Evolutionary conservation across 2,329 filamentous ascomycete genomes (phyloP).

Genomic region (Elsinoe australis): DNA sequence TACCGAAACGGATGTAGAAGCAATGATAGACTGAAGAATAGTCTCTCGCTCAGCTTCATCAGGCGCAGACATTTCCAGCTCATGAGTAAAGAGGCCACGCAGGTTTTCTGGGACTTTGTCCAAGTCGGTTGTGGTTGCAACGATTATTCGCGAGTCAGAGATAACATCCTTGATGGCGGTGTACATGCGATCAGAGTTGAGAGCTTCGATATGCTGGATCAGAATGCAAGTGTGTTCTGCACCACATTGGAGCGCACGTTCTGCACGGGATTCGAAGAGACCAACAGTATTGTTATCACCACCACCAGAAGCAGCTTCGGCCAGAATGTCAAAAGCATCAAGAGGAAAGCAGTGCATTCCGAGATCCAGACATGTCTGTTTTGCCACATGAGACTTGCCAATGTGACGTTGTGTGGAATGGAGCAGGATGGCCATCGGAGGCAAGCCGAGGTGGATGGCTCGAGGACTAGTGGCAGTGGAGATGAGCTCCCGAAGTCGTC

Average conservation of each 20-base stretch:
- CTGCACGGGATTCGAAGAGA: conserved; percentile 76
- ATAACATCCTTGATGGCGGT: conserved; percentile 77
- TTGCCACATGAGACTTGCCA: conserved; percentile 75
- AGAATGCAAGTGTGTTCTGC: conserved; percentile 73
- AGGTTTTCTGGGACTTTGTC: conserved; percentile 90
- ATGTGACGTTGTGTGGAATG: conserved; percentile 90
- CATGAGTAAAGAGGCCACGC: conserved; percentile 86
- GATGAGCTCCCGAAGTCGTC: conserved; percentile 74
- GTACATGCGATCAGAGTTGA: conserved; percentile 86
- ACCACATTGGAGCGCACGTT: conserved; percentile 82
- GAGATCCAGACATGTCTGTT: conserved; percentile 73
- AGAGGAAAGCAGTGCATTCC: conserved; percentile 84
- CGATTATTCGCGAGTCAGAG: conserved; percentile 68
- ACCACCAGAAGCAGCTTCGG: conserved; percentile 79
- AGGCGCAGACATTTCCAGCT: conserved; percentile 86
- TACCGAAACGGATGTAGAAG: conserved; percentile 66
- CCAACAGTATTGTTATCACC: conserved; percentile 92
- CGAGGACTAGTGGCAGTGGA: conserved; percentile 80
- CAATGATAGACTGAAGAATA: conserved; percentile 70
- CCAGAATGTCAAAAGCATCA: conserved; percentile 87
- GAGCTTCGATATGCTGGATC: conserved; percentile 81
- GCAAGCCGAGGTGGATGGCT: conserved; percentile 78
- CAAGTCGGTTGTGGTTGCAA: conserved; percentile 90
- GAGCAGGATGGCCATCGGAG: conserved; percentile 78
- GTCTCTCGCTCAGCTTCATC: conserved; percentile 88